Conservation (phyloP, 768 basidiomycete genomes). For the Xerocomellus chrysenteron region DNA sequence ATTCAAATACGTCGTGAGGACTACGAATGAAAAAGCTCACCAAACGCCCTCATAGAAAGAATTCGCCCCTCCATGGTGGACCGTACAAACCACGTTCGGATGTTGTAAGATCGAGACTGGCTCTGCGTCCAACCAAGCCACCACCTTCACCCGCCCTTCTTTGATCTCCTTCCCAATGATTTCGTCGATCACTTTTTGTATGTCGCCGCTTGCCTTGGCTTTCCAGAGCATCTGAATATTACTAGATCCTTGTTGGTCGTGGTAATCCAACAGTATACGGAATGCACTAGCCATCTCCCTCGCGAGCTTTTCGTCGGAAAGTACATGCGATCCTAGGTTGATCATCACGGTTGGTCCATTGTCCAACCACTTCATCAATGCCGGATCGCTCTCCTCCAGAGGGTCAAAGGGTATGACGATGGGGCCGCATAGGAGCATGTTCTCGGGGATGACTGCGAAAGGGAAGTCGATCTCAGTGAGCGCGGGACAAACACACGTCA, state of each 20-base stretch:
- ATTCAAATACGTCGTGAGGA: neutral
- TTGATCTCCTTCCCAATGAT: conserved; percentile 1
- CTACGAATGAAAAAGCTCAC: neutral
- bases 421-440: conserved; percentile 7
- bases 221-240: conserved; percentile 15
- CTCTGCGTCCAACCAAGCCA: neutral
- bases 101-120: conserved; percentile 8
- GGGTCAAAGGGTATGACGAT: conserved; percentile 4
- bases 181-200: neutral
- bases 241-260: neutral
- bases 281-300: conserved; percentile 6
- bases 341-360: conserved; percentile 11
- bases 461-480: conserved; percentile 2
- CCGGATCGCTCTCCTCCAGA: conserved; percentile 6
- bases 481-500: conserved; percentile 1
- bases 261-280: conserved; percentile 3
- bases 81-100: neutral
- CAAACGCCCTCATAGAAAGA: conserved; percentile 1
- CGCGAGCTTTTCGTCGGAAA: neutral
- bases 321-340: conserved; percentile 5
- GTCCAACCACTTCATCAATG: conserved; percentile 5
- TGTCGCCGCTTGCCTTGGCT: neutral
- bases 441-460: conserved; percentile 1
- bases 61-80: conserved; percentile 2
- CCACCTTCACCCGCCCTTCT: conserved; percentile 3